phyloP scores from a whole-genome alignment of 2,329 filamentous ascomycete genomes.

The Stenocarpella maydis region DNA sequence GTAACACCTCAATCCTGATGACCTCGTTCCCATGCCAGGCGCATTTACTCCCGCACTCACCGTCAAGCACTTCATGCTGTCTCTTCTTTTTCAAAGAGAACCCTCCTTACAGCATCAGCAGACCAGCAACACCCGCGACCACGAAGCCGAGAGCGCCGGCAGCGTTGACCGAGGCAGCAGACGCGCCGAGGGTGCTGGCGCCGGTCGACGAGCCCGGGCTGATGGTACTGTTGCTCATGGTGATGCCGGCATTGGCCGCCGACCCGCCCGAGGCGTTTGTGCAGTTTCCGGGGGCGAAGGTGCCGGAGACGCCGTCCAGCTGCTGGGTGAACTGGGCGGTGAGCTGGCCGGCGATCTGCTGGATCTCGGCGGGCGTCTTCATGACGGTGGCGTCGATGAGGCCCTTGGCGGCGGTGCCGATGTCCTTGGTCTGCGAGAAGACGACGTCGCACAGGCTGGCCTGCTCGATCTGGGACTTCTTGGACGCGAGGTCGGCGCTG shows the following conservation, averaged over 20 bases:
- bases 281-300: slow-evolving; percentile 44
- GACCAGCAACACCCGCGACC: slow-evolving; percentile 20
- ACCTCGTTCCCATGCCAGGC: not conserved
- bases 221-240: slow-evolving; percentile 12
- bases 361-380: slow-evolving; percentile 43
- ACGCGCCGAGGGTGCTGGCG: slow-evolving; percentile 4
- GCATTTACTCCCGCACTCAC: slow-evolving; percentile 4
- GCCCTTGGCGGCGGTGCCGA: slow-evolving; percentile 39
- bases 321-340: slow-evolving; percentile 40
- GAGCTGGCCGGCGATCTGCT: slow-evolving; percentile 41
- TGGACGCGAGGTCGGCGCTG: slow-evolving; percentile 39
- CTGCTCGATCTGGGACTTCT: slow-evolving; percentile 42
- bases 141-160: slow-evolving; percentile 22
- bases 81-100: not conserved
- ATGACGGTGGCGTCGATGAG: slow-evolving; percentile 43
- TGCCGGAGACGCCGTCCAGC: slow-evolving; percentile 38
- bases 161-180: slow-evolving; percentile 15
- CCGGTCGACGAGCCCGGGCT: slow-evolving; percentile 3
- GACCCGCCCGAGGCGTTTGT: slow-evolving; percentile 37
- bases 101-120: slow-evolving; percentile 27
- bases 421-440: slow-evolving; percentile 38
- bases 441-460: slow-evolving; percentile 42
- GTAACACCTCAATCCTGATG: not conserved
- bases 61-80: not conserved
- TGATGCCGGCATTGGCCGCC: slow-evolving; percentile 25